Base-by-base conservation (phyloP, 352 stramenopile genomes). In the Globisporangium alternatum region DNA sequence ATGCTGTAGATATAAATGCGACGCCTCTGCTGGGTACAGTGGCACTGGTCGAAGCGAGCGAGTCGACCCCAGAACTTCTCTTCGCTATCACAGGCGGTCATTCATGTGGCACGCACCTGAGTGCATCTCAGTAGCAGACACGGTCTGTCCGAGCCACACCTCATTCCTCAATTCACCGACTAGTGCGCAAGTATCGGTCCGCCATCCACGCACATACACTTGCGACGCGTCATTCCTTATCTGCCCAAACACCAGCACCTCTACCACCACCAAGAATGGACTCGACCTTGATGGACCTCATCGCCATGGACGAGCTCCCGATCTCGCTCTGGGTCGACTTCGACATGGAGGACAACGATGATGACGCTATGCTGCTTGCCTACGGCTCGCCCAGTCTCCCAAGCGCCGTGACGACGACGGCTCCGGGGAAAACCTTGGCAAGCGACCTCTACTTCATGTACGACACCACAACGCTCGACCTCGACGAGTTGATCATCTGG, bases 91-190 rank as follows among this genome's bases (percentile, higher is more conserved):
- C 19, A 35, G 31, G 31, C 31, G 31, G 31, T 35, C 31, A 7
- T 3, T 35, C 7, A 35, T 35, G 3, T 35, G 31, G 3, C 31
- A 35, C 7, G 31, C 31, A 7, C 3, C 3, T 35, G 7, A 35
- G 31, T 35, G 31, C 7, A 35, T 35, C 31, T 35, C 31, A 3
- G 31, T 7, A 35, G 31, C 31, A n/a, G n/a, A n/a, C n/a, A n/a
- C n/a, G n/a, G n/a, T n/a, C 31, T 35, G 3, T 35, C 31, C 31
- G 31, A 35, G 7, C 3, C 31, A 35, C 45, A 52, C n/a, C 45
- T 52, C 48, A 54, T 54, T 54, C 48, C 48, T 54, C 48, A 54
- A 37, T 54, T 21, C 48, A n/a, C 48, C 25, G 48, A 19, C 21
- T 54, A 21, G 30, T 22, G 8, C 48, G 33, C 47, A 51, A 44